These are phyloP conservation scores for Kazachstania viticola DNA, from an alignment of 805 yeast species.

Conservation along the genomic window DNA sequence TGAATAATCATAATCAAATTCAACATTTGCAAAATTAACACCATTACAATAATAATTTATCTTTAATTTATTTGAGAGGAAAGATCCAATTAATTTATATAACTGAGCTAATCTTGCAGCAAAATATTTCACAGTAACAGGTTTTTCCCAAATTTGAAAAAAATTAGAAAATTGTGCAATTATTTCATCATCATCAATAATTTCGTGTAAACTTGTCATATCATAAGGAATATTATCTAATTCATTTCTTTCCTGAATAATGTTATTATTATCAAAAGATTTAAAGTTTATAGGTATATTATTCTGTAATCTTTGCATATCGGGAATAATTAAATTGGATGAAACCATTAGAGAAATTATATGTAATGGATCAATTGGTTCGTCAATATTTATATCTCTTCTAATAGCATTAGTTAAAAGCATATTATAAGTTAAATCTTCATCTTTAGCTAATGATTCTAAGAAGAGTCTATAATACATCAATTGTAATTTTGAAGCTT, in stretches of 20 bases:
- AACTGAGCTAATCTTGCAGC: slow-evolving; percentile 44
- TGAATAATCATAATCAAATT: slow-evolving; percentile 29
- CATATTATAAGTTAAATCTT: slow-evolving; percentile 29
- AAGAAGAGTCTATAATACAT: slow-evolving; percentile 45
- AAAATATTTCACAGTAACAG: slow-evolving; percentile 46
- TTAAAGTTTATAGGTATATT: slow-evolving; percentile 36
- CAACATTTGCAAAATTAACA: slow-evolving; percentile 31
- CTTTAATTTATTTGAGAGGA: slow-evolving; percentile 30
- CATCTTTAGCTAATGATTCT: slow-evolving; percentile 25
- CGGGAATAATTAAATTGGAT: slow-evolving; percentile 31
- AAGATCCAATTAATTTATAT: slow-evolving; percentile 14
- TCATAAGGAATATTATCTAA: slow-evolving; percentile 1
- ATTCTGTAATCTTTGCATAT: slow-evolving; percentile 33
- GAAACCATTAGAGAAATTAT: slow-evolving; percentile 31
- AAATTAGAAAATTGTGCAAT: slow-evolving; percentile 21
- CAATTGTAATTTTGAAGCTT: slow-evolving; percentile 46
- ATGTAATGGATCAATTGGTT: slow-evolving; percentile 34
- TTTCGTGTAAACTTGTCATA: background rate
- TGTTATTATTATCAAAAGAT: slow-evolving; percentile 26
- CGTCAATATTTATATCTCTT: slow-evolving; percentile 38
- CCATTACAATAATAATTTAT: slow-evolving; percentile 43
- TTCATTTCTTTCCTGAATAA: background rate
- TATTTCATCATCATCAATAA: background rate
- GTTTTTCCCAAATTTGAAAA: slow-evolving; percentile 36
- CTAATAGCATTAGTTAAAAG: slow-evolving; percentile 36